A percentile compares a stretch with the other conserved stretches of the same genome.
Evolutionary conservation across 1,139 yeast genomes (phyloP).

Genomic region (Sugiyamaella japonica): DNA sequence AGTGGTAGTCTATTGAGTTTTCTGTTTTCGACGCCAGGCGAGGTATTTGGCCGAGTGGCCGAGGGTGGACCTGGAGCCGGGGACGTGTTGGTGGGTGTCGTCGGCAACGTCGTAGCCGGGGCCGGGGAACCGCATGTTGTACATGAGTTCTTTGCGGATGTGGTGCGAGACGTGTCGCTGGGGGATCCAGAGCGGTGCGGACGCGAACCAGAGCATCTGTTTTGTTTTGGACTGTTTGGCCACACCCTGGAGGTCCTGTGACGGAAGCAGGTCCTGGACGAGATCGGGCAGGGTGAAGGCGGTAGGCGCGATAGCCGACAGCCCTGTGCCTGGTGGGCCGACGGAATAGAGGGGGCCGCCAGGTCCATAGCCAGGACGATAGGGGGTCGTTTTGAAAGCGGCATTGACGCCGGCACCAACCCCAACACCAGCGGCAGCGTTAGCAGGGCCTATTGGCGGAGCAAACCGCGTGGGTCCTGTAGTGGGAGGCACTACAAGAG

Average conservation of each 20-base stretch:
- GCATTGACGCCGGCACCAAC: no score
- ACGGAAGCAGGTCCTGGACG: conserved; percentile 31
- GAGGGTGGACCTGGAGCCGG: conserved; percentile 33
- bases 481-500: conserved; percentile 1
- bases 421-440: not conserved
- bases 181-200: conserved; percentile 67
- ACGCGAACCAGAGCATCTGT: conserved; percentile 71
- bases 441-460: not conserved
- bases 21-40: conserved; percentile 49
- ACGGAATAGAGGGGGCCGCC: conserved; percentile 12
- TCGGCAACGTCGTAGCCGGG: conserved; percentile 18
- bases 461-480: not conserved
- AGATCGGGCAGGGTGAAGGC: conserved; percentile 35
- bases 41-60: conserved; percentile 73
- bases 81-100: conserved; percentile 6
- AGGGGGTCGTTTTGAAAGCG: not conserved
- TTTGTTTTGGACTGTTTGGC: conserved; percentile 32
- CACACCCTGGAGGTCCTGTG: conserved; percentile 30
- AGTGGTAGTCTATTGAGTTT: conserved; percentile 2
- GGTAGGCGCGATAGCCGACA: conserved; percentile 33
- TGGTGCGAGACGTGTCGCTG: conserved; percentile 48
- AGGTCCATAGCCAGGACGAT: no score
- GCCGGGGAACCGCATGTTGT: conserved; percentile 14
- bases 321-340: conserved; percentile 22
- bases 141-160: conserved; percentile 23